Evolutionary conservation across 1,139 yeast genomes (phyloP).

Genomic region (Diutina siamensis): DNA sequence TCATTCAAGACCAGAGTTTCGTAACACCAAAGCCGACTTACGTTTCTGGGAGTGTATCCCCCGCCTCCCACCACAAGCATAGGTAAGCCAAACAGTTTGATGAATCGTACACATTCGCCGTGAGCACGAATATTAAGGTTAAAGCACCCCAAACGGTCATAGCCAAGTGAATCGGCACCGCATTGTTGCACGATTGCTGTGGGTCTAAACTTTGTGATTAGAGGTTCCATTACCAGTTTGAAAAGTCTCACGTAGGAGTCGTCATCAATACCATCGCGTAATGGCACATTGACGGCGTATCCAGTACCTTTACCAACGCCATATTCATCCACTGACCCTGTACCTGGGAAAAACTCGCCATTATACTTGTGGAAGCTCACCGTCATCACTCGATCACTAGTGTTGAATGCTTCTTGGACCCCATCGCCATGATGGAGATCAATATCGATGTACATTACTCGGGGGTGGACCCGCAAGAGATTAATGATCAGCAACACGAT

Average conservation of each 20-base stretch:
- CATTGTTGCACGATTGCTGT: constrained; percentile 91
- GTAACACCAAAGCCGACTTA: constrained; percentile 87
- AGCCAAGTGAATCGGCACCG: constrained; percentile 93
- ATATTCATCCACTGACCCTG: constrained; percentile 78
- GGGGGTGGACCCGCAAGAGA: constrained; percentile 72
- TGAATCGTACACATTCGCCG: constrained; percentile 86
- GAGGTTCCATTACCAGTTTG: constrained; percentile 80
- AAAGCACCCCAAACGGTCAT: constrained; percentile 89
- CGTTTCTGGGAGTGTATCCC: constrained; percentile 94
- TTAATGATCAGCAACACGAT: constrained; percentile 82
- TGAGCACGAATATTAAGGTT: constrained; percentile 85
- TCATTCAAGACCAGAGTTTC: constrained; percentile 85
- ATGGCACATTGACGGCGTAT: constrained; percentile 84
- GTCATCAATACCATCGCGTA: constrained; percentile 93
- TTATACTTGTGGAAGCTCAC: constrained; percentile 89
- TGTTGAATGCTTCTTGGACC: constrained; percentile 93
- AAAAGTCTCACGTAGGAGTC: constrained; percentile 70
- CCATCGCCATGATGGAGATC: constrained; percentile 98
- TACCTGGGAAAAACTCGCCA: constrained; percentile 95
- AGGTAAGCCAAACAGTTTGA: constrained; percentile 79
- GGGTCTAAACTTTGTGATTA: constrained; percentile 74
- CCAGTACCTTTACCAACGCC: constrained; percentile 85
- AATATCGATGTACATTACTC: constrained; percentile 88
- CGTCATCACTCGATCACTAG: constrained; percentile 93
- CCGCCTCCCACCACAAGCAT: constrained; percentile 94